Base-by-base conservation (phyloP, 306 rosid species). In the Fragaria ananassa region DNA sequence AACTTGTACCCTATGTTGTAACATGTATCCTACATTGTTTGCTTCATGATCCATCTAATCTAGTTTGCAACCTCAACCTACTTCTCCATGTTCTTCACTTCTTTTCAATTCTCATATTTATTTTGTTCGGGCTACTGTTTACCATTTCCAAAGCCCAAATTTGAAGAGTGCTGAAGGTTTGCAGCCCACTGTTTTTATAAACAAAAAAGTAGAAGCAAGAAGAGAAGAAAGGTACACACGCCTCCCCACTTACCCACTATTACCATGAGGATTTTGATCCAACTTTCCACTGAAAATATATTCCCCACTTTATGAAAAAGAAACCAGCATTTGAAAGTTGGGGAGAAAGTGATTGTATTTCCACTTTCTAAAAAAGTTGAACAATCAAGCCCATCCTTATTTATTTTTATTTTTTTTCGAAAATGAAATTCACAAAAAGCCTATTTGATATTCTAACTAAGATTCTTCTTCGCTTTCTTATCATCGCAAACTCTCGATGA, bases 331-430 rank as follows among this genome's bases (percentile, higher is more conserved):
- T 74, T 62, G 70, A 31, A 47, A 73, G 46, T 57, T 73, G 46
- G 42, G 54, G 60, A 57, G 23, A 73, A 41, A 60, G 70, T 60
- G 45, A 58, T 27, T 41, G 78, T 7, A 42, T 25, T 34, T 61
- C 58, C 70, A 74, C 69, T 74, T 60, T 74, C 56, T 74, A 19
- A 60, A 13, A 74, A 44, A 60, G 70, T 17, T 27, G 69, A 25
- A 42, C 44, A 58, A 41, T 17, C 25, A 2, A 58, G 34, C 27
- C 18, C 25, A 46, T 9, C 46, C 60, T 23, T 14, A 0, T 3
- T 3, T 72, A 4, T n/a, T 13, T 18, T 50, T 14, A 0, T 3
- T 72, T 4, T n/a, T n/a, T 18, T 50, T 23, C 8, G 25, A n/a
- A 1, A 14, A 47, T 15, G 6, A 13, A 47, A 6, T 29, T 49